These are phyloP conservation scores for Sphaerostilbella broomeana DNA, from an alignment of 2,329 filamentous ascomycete species.

Conservation along the genomic window DNA sequence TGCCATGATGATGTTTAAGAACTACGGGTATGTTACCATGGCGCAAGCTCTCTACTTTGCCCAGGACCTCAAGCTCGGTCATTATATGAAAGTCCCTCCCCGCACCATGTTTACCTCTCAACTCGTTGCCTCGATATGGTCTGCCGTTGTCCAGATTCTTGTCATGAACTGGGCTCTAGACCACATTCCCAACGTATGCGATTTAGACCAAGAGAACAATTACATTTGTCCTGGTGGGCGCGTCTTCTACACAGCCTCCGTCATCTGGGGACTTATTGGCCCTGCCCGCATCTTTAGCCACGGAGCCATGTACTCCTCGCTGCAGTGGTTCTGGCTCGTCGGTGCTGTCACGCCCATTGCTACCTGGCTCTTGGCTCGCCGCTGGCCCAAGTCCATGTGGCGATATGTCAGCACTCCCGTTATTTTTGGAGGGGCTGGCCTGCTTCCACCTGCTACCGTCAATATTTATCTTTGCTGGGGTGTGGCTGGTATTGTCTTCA, in stretches of 20 bases:
- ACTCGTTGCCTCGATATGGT: conserved; percentile 54
- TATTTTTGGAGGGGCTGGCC: conserved; percentile 58
- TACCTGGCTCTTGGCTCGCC: conserved; percentile 56
- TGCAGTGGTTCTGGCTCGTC: conserved; percentile 67
- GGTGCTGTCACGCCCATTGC: conserved; percentile 56
- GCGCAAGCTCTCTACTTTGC: conserved; percentile 58
- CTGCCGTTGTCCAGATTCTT: conserved; percentile 54
- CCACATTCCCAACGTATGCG: conserved; percentile 57
- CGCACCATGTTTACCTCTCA: conserved; percentile 57
- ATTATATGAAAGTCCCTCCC: conserved; percentile 62
- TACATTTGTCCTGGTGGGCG: conserved; percentile 51
- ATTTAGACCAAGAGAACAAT: conserved; percentile 43
- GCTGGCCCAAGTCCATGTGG: conserved; percentile 54
- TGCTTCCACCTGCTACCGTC: conserved; percentile 62
- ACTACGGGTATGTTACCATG: conserved; percentile 65
- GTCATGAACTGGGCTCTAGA: conserved; percentile 62
- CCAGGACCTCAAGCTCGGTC: conserved; percentile 60
- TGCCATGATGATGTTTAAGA: conserved; percentile 74
- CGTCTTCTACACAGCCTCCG: conserved; percentile 60
- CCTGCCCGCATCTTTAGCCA: conserved; percentile 62
- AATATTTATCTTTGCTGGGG: conserved; percentile 69
- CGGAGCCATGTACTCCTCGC: conserved; percentile 52
- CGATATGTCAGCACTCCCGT: conserved; percentile 63
- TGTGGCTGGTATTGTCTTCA: conserved; percentile 60
- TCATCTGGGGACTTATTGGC: conserved; percentile 69